These are phyloP conservation scores for Atkinsonella texensis DNA, from an alignment of 2,329 filamentous ascomycete species.

Conservation along the genomic window DNA sequence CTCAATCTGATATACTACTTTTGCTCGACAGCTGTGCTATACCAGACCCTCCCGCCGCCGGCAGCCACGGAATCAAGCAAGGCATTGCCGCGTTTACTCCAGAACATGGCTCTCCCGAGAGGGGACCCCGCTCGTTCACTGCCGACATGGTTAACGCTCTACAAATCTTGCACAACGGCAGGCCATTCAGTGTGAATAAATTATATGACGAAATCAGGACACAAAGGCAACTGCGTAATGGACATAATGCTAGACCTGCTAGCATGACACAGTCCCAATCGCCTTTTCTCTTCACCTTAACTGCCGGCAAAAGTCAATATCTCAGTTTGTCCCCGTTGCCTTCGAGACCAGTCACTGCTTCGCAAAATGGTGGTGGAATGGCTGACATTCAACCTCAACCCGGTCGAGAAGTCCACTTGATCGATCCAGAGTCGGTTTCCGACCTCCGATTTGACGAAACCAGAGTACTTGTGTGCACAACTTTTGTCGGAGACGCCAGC, in stretches of 20 bases:
- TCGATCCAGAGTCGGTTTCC: constrained; percentile 35
- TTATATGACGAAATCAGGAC: constrained; percentile 44
- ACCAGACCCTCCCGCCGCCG: constrained; percentile 36
- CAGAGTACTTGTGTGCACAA: constrained; percentile 54
- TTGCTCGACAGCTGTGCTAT: constrained; percentile 49
- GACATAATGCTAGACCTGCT: constrained; percentile 28
- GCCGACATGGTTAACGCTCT: constrained; percentile 44
- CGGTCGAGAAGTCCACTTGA: constrained; percentile 26
- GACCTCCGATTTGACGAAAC: constrained; percentile 50
- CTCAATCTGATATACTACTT: constrained; percentile 49
- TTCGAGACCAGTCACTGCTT: constrained; percentile 16
- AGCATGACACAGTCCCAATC: constrained; percentile 32
- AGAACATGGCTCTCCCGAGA: constrained; percentile 34
- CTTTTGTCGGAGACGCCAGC: constrained; percentile 53
- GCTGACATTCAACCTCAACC: constrained; percentile 12
- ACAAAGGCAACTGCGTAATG: constrained; percentile 31
- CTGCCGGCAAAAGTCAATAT: constrained; percentile 38
- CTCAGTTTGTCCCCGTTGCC: constrained; percentile 40
- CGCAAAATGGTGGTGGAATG: constrained; percentile 16
- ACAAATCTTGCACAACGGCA: constrained; percentile 36
- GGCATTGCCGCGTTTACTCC: constrained; percentile 47
- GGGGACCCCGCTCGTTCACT: constrained; percentile 44
- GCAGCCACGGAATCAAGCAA: constrained; percentile 47
- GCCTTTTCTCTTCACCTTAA: constrained; percentile 44
- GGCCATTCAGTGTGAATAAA: constrained; percentile 43